These are phyloP conservation scores for Colletotrichum liriopes DNA, from an alignment of 2,329 filamentous ascomycete species.

Conservation along the genomic window DNA sequence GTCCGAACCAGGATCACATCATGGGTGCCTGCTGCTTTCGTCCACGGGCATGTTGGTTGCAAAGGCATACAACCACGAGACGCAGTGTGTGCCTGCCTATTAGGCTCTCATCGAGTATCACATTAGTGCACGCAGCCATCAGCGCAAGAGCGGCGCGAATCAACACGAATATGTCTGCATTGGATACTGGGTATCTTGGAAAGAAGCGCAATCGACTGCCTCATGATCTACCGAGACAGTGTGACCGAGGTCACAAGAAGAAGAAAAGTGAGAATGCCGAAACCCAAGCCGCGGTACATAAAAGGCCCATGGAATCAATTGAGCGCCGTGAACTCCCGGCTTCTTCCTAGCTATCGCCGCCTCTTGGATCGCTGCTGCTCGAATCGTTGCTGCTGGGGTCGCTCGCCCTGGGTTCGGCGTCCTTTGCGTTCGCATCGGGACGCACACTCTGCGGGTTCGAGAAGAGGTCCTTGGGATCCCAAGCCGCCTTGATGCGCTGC, in stretches of 20 bases:
- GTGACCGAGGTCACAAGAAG: conserved; percentile 3
- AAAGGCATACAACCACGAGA: not conserved
- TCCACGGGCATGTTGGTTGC: not conserved
- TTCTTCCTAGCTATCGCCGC: conserved; percentile 31
- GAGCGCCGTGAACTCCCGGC: conserved; percentile 31
- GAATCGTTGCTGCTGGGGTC: not conserved
- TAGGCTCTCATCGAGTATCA: not conserved
- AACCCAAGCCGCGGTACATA: conserved; percentile 3
- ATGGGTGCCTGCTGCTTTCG: not conserved
- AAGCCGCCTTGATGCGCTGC: conserved; percentile 64
- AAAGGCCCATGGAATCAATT: not conserved
- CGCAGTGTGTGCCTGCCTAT: not conserved
- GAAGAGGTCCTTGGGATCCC: conserved; percentile 70
- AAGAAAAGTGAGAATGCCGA: conserved; percentile 3
- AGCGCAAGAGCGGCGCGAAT: not conserved
- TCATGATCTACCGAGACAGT: conserved; percentile 29
- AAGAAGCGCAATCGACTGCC: not conserved
- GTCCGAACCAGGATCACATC: not conserved
- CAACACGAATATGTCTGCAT: conserved; percentile 5
- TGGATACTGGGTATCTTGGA: conserved; percentile 34
- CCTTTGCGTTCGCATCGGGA: conserved; percentile 44
- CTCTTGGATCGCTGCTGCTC: conserved; percentile 6
- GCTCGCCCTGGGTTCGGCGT: conserved; percentile 18
- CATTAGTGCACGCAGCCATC: not conserved
- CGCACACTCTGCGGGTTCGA: conserved; percentile 72